Evolutionary conservation across 352 stramenopile genomes (phyloP).

Genomic region (Globisporangium apiculatum): DNA sequence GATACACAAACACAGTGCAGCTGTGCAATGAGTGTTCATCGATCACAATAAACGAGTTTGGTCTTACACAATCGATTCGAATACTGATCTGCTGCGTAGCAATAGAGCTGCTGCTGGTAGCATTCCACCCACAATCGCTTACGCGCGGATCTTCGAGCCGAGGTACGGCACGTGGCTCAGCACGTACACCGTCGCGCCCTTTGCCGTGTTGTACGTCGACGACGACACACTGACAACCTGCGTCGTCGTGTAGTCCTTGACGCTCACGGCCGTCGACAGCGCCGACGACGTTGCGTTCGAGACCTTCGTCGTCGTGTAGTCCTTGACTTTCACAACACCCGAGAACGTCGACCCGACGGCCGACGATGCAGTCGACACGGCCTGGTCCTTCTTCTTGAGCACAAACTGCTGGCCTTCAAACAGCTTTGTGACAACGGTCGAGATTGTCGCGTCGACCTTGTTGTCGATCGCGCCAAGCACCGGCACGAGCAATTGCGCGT

Average conservation of each 20-base stretch:
- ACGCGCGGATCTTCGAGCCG: constrained; percentile 53
- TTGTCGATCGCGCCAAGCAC: constrained; percentile 51
- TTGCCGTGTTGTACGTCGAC: constrained; percentile 49
- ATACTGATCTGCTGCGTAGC: too few species aligned
- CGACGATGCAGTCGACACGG: constrained; percentile 26
- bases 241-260: constrained; percentile 57
- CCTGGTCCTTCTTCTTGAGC: constrained; percentile 62
- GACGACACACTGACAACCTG: constrained; percentile 64
- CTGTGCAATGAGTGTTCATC: too few species aligned
- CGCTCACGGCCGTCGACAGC: constrained; percentile 35
- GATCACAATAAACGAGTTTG: too few species aligned
- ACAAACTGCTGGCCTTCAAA: constrained; percentile 55
- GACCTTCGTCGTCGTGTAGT: constrained; percentile 50
- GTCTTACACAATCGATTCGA: too few species aligned
- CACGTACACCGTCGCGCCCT: constrained; percentile 40
- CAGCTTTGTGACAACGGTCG: constrained; percentile 39
- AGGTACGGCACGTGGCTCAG: constrained; percentile 57
- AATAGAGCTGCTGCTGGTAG: too few species aligned
- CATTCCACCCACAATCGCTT: constrained; percentile 3
- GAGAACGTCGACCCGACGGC: constrained; percentile 34
- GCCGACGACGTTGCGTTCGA: constrained; percentile 26
- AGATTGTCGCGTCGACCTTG: constrained; percentile 56
- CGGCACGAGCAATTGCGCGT: constrained; percentile 19
- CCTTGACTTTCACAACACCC: constrained; percentile 43
- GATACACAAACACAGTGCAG: too few species aligned